These are phyloP conservation scores for Bjerkandera adusta DNA, from an alignment of 1,284 basidiomycete genomes.

Conservation along the genomic window DNA sequence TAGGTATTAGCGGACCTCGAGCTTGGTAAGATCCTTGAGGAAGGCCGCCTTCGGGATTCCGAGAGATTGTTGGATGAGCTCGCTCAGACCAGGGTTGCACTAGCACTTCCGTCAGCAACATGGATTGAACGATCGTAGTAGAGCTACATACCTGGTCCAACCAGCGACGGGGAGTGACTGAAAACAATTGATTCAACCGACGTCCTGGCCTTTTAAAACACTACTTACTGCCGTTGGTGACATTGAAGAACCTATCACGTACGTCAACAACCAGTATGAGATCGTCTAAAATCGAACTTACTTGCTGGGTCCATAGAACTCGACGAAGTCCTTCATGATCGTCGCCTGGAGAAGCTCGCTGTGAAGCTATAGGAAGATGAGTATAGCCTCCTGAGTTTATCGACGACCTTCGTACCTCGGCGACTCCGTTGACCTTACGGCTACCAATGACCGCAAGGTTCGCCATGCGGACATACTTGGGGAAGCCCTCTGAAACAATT, in stretches of 20 bases:
- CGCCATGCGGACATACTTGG: constrained; percentile 88
- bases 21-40: constrained; percentile 76
- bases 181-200: neutral
- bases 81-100: constrained; percentile 86
- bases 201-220: constrained; percentile 3
- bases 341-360: constrained; percentile 74
- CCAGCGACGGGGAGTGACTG: constrained; percentile 86
- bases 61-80: constrained; percentile 81
- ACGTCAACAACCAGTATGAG: neutral
- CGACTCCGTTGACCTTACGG: constrained; percentile 91
- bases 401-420: constrained; percentile 54
- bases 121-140: neutral
- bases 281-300: constrained; percentile 32
- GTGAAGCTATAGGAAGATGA: constrained; percentile 48
- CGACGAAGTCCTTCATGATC: constrained; percentile 90
- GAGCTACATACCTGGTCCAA: constrained; percentile 61
- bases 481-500: constrained; percentile 66
- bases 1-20: no score
- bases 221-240: constrained; percentile 80
- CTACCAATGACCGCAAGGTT: constrained; percentile 80
- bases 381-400: neutral
- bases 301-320: constrained; percentile 79
- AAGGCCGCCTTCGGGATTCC: constrained; percentile 71
- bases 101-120: constrained; percentile 28
- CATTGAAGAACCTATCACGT: constrained; percentile 63